These are phyloP conservation scores for Fusarium pininemorale DNA, from an alignment of 2,329 filamentous ascomycete genomes.

Conservation along the genomic window DNA sequence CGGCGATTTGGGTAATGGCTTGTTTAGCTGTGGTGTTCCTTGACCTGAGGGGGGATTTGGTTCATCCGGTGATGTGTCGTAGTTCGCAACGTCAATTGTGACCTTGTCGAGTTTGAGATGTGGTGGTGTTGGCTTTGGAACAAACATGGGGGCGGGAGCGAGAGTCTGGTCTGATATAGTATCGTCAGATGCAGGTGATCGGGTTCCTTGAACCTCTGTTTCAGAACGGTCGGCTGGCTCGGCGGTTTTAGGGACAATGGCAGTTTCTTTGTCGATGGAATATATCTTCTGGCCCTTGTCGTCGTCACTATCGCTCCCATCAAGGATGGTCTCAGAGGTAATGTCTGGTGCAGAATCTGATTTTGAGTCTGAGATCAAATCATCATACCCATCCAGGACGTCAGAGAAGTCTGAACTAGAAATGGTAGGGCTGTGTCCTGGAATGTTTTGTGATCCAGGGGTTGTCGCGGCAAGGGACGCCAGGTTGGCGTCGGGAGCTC, in stretches of 20 bases:
- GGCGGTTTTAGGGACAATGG: slow-evolving; percentile 9
- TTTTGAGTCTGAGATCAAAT: slow-evolving; percentile 51
- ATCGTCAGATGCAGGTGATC: slow-evolving; percentile 44
- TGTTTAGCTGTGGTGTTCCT: slow-evolving; percentile 57
- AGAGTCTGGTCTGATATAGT: slow-evolving; percentile 53
- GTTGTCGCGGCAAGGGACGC: slow-evolving; percentile 34
- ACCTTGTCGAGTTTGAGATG: slow-evolving; percentile 61
- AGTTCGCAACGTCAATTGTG: slow-evolving; percentile 45
- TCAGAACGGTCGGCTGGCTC: slow-evolving; percentile 16
- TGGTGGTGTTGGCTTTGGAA: slow-evolving; percentile 61
- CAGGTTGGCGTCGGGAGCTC: slow-evolving; percentile 40
- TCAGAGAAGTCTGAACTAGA: slow-evolving; percentile 55
- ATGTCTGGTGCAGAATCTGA: slow-evolving; percentile 42
- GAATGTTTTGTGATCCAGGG: slow-evolving; percentile 50
- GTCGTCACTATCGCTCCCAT: slow-evolving; percentile 42
- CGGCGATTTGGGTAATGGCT: slow-evolving; percentile 65
- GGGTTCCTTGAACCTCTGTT: slow-evolving; percentile 43
- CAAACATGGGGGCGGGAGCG: slow-evolving; percentile 58
- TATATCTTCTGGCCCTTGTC: slow-evolving; percentile 33
- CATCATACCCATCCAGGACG: slow-evolving; percentile 56
- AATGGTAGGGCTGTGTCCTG: slow-evolving; percentile 53
- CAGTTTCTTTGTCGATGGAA: slow-evolving; percentile 37
- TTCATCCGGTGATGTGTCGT: slow-evolving; percentile 38
- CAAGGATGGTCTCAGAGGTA: slow-evolving; percentile 38
- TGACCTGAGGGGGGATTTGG: slow-evolving; percentile 42